Base-by-base conservation (phyloP, 345 rosid genomes). In the Barbarea vulgaris region DNA sequence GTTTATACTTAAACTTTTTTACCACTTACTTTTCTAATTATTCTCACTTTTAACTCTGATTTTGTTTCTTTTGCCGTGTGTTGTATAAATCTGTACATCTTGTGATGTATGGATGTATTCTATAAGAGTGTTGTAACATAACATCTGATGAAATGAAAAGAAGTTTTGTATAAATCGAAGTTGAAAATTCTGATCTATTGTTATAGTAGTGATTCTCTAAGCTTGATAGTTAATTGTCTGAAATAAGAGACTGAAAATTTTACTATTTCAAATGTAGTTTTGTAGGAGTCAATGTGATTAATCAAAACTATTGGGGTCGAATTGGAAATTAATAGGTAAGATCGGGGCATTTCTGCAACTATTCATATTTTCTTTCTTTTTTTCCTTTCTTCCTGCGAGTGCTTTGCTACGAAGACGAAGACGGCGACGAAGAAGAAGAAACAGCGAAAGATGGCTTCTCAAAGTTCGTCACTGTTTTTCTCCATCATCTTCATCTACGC, bases 361-460 rank as follows among this genome's bases (percentile, higher is more conserved):
- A 50, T 7, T 5, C 3, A 53, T n/a, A 10, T 46, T 9, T 0
- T 39, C 6, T 14, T 1, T 11, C 0, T 42, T 14, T 1, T 11
- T 0, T 42, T 6, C 30, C 5, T 46, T n/a, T 42, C 36, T 13
- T 15, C 4, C 66, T 30, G 3, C 30, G 24, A 37, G 10, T 39
- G 34, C 67, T 53, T 6, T n/a, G 17, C 34, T 14, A 39, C 42
- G 63, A 52, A 52, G 44, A 39, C 59, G 70, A 65, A 15, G 58
- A n/a, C 24, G 37, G 21, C 21, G 48, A 42, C 22, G 62, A 72
- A 9, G 68, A 55, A 8, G 69, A 67, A 47, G 47, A 25, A 70
- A 70, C 14, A 71, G 53, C 25, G 58, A 69, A 74, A 74, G 55
- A 83, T 83, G 86, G 70, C 59, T 42, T 58, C 84, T 51, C 46